phyloP scores from a whole-genome alignment of 2,329 filamentous ascomycete genomes.

The Colletotrichum simmondsii region DNA sequence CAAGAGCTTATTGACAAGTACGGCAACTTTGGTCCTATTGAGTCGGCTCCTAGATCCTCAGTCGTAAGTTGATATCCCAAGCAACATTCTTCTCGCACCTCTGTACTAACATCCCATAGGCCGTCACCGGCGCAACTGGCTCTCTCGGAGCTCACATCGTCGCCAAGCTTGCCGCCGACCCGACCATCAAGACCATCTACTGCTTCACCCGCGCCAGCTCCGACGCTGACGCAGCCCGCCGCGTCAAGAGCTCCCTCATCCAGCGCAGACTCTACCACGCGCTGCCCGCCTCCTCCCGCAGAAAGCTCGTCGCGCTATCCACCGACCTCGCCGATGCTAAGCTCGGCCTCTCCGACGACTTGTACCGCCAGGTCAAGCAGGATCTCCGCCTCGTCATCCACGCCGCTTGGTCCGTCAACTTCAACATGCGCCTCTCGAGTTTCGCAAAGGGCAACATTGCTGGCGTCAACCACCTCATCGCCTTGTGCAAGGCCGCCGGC shows the following conservation, averaged over 20 bases:
- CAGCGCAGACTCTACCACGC: slow-evolving; percentile 48
- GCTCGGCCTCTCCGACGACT: slow-evolving; percentile 49
- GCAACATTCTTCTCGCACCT: too few species aligned
- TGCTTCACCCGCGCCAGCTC: slow-evolving; percentile 60
- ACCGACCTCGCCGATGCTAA: slow-evolving; percentile 50
- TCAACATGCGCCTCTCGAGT: slow-evolving; percentile 61
- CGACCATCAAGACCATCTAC: slow-evolving; percentile 64
- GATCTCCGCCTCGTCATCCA: slow-evolving; percentile 58
- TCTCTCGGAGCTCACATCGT: slow-evolving; percentile 72
- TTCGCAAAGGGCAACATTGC: slow-evolving; percentile 61
- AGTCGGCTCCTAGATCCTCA: not conserved
- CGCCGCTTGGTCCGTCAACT: slow-evolving; percentile 66
- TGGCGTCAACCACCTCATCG: slow-evolving; percentile 56
- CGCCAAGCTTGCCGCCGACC: slow-evolving; percentile 66
- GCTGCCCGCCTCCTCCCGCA: slow-evolving; percentile 30
- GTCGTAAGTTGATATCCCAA: not conserved
- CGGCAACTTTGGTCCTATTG: not conserved
- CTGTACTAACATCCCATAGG: slow-evolving; percentile 35
- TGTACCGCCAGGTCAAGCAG: slow-evolving; percentile 41
- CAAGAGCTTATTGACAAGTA: slow-evolving; percentile 39
- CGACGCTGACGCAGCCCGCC: slow-evolving; percentile 35
- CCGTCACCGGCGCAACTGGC: slow-evolving; percentile 74
- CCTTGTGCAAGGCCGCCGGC: slow-evolving; percentile 41
- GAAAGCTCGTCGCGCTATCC: slow-evolving; percentile 42
- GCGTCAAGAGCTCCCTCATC: slow-evolving; percentile 38